Evolutionary conservation across 306 rosid genomes (phyloP).

Genomic region (Begonia peltatifolia): DNA sequence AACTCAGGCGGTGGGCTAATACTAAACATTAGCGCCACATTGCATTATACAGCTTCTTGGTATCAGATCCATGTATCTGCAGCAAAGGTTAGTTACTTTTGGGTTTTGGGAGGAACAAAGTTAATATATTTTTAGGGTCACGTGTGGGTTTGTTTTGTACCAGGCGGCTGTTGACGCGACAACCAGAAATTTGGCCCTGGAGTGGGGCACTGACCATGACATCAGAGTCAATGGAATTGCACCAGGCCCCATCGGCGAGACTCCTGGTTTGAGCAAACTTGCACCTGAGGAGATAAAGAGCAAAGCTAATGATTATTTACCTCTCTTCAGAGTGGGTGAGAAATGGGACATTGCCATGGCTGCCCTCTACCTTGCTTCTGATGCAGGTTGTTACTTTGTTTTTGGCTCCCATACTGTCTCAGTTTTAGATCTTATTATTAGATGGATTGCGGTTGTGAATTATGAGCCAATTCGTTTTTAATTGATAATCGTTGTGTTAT

Average conservation of each 20-base stretch:
- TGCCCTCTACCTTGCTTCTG: conserved; percentile 67
- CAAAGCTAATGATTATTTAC: conserved; percentile 36
- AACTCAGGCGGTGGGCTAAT: conserved; percentile 54
- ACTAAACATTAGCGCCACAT: conserved; percentile 74
- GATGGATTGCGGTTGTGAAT: no score
- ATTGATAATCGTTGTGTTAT: not conserved
- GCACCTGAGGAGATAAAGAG: conserved; percentile 50
- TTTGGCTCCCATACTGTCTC: no score
- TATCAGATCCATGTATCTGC: conserved; percentile 92
- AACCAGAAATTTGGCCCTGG: conserved; percentile 86
- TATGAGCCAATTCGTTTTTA: not conserved
- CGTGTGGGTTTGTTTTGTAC: conserved; percentile 9
- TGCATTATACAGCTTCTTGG: conserved; percentile 85
- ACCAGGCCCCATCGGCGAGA: conserved; percentile 82
- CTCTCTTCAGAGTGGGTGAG: conserved; percentile 66
- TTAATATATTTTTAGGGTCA: not conserved
- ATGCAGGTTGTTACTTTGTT: conserved; percentile 52
- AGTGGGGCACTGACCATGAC: conserved; percentile 92
- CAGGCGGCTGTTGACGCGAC: conserved; percentile 96
- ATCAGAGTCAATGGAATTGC: conserved; percentile 91
- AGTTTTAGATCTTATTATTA: no score
- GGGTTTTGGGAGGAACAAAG: not conserved
- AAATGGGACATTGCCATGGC: conserved; percentile 98
- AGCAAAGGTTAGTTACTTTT: conserved; percentile 50
- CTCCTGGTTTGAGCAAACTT: conserved; percentile 83